Evolutionary conservation across 768 basidiomycete genomes (phyloP).

Genomic region (Crucibulum laeve): DNA sequence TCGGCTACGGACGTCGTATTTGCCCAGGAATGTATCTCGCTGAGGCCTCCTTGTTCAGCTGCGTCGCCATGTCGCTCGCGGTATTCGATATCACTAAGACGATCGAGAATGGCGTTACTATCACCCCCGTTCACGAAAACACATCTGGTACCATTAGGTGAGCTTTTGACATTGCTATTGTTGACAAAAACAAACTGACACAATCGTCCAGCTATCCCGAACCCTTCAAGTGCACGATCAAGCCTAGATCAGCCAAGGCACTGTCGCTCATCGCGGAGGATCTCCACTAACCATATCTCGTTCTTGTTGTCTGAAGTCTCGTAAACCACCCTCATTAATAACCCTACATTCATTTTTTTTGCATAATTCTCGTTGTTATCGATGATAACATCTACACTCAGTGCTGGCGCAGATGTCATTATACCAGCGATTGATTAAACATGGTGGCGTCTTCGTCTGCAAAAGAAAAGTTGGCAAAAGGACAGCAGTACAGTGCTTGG

Average conservation of each 20-base stretch:
- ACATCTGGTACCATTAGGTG: constrained; percentile 43
- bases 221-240: constrained; percentile 29
- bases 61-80: constrained; percentile 38
- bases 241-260: constrained; percentile 24
- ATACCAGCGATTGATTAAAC: too few relatives aligned
- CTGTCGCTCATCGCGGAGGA: constrained; percentile 20
- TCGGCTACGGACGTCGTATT: constrained; percentile 45
- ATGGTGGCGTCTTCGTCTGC: too few relatives aligned
- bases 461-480: too few relatives aligned
- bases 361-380: too few relatives aligned
- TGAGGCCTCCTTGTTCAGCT: constrained; percentile 44
- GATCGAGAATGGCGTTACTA: constrained; percentile 38
- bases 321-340: too few relatives aligned
- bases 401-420: too few relatives aligned
- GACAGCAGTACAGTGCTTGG: too few relatives aligned
- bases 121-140: constrained; percentile 40
- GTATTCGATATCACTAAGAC: constrained; percentile 43
- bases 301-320: not conserved
- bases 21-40: constrained; percentile 50
- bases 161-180: constrained; percentile 6
- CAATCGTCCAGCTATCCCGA: constrained; percentile 22
- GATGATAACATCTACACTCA: too few relatives aligned
- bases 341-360: too few relatives aligned
- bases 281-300: not conserved
- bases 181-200: not conserved